A percentile compares a stretch with the other conserved stretches of the same genome.
Evolutionary conservation across 108 stramenopile genomes (phyloP).

Genomic region (Cylindrotheca fusiformis): DNA sequence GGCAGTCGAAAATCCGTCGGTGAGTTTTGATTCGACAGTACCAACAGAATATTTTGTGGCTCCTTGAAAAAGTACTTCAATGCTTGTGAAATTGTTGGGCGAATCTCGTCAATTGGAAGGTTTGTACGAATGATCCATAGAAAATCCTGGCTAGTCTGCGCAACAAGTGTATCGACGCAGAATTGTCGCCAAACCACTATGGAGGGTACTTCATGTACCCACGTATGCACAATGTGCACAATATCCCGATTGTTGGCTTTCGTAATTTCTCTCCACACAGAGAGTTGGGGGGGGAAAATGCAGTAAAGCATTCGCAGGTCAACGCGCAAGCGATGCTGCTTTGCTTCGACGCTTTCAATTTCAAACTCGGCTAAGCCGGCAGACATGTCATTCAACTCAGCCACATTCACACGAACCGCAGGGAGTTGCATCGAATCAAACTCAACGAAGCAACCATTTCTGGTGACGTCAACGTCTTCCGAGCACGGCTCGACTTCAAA

Average conservation of each 20-base stretch:
- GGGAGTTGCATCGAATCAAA: not conserved
- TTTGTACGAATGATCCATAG: slow-evolving; percentile 52
- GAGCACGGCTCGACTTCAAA: not conserved
- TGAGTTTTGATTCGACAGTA: not conserved
- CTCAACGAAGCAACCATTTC: not conserved
- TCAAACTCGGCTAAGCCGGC: not conserved
- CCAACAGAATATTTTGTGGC: not conserved
- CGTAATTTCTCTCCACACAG: not conserved
- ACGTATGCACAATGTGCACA: not conserved
- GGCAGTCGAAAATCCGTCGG: not conserved
- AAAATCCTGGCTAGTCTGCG: slow-evolving; percentile 42
- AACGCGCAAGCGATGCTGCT: not conserved
- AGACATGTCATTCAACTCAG: not conserved
- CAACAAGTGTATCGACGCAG: not conserved
- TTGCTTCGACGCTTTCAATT: not conserved
- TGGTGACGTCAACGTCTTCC: not conserved
- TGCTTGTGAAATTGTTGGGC: not conserved
- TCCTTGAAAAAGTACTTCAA: not conserved
- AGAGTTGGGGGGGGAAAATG: not conserved
- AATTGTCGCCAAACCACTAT: not conserved
- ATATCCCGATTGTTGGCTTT: not conserved
- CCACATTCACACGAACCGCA: not conserved
- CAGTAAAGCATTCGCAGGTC: not conserved
- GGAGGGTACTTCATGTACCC: not conserved
- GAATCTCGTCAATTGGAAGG: slow-evolving; percentile 5